phyloP scores from a whole-genome alignment of 495 filamentous ascomycete species.

The Penicillium ucsense region DNA sequence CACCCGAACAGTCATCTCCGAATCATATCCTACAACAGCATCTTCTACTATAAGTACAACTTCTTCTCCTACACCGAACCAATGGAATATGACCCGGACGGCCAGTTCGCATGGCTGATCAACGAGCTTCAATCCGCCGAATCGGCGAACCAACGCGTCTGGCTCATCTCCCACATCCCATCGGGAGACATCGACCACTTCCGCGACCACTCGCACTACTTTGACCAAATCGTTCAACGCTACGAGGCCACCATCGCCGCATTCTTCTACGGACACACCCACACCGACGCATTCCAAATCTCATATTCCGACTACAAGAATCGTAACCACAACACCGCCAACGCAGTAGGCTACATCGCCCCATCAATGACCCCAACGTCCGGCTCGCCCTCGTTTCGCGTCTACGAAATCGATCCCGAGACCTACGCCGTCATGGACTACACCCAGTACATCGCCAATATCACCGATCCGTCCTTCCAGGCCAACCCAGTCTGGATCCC shows the following conservation, averaged over 20 bases:
- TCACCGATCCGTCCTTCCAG: conserved; percentile 33
- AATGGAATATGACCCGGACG: conserved; percentile 39
- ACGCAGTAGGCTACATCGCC: conserved; percentile 39
- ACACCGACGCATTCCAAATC: conserved; percentile 46
- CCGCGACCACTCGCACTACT: conserved; percentile 41
- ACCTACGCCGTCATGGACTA: conserved; percentile 44
- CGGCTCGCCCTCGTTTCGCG: conserved; percentile 44
- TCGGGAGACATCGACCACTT: conserved; percentile 37
- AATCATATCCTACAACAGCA: conserved; percentile 49
- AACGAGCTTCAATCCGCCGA: conserved; percentile 42
- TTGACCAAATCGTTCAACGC: conserved; percentile 45
- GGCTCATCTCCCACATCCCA: conserved; percentile 46
- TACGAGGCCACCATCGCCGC: conserved; percentile 44
- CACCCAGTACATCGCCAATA: conserved; percentile 44
- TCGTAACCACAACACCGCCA: conserved; percentile 27
- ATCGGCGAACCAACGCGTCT: conserved; percentile 39
- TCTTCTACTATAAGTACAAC: conserved; percentile 48
- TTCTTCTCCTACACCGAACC: conserved; percentile 41
- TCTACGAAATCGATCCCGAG: conserved; percentile 47
- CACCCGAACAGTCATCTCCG: conserved; percentile 34
- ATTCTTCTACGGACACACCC: conserved; percentile 50
- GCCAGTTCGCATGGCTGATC: conserved; percentile 42
- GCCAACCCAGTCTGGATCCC: conserved; percentile 34
- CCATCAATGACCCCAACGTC: conserved; percentile 45
- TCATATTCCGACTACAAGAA: conserved; percentile 38